Conservation (phyloP, 805 yeast genomes). For the Candida ipomoeae region DNA sequence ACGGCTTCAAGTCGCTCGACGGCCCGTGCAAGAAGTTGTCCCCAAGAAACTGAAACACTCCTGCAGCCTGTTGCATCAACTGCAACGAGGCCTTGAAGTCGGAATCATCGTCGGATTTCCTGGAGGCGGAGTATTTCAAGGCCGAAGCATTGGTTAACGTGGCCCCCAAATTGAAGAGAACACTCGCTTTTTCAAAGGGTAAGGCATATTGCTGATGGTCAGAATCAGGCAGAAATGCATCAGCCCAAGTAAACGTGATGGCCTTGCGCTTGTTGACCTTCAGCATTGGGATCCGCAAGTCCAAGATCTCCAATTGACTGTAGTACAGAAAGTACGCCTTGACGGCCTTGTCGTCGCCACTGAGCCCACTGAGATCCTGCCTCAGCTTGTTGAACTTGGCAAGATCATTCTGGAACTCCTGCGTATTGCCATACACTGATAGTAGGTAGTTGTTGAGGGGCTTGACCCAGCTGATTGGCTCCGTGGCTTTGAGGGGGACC, state of each 20-base stretch:
- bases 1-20: slow-evolving; percentile 66
- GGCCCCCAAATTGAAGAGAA: slow-evolving; percentile 74
- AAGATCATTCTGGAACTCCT: slow-evolving; percentile 57
- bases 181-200: slow-evolving; percentile 86
- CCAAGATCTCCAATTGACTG: slow-evolving; percentile 76
- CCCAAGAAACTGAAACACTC: slow-evolving; percentile 64
- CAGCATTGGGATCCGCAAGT: slow-evolving; percentile 66
- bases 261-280: slow-evolving; percentile 42
- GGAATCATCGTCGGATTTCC: slow-evolving; percentile 29
- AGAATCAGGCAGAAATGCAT: slow-evolving; percentile 51
- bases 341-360: slow-evolving; percentile 42
- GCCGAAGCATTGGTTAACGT: slow-evolving; percentile 50
- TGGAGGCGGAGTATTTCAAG: slow-evolving; percentile 26
- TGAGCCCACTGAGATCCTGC: slow-evolving; percentile 51
- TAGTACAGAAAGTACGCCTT: slow-evolving; percentile 65
- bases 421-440: slow-evolving; percentile 57
- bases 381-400: slow-evolving; percentile 53
- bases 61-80: slow-evolving; percentile 70
- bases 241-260: slow-evolving; percentile 73
- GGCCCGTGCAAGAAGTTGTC: slow-evolving; percentile 90
- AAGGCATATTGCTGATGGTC: slow-evolving; percentile 68
- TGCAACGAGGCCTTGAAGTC: slow-evolving; percentile 58
- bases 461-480: slow-evolving; percentile 59
- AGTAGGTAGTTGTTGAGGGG: slow-evolving; percentile 57
- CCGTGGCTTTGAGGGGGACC: slow-evolving; percentile 42